Percentiles rank a stretch among this genome's conserved stretches.
Conservation (phyloP, 345 rosid species). For the Kernera saxatilis region DNA sequence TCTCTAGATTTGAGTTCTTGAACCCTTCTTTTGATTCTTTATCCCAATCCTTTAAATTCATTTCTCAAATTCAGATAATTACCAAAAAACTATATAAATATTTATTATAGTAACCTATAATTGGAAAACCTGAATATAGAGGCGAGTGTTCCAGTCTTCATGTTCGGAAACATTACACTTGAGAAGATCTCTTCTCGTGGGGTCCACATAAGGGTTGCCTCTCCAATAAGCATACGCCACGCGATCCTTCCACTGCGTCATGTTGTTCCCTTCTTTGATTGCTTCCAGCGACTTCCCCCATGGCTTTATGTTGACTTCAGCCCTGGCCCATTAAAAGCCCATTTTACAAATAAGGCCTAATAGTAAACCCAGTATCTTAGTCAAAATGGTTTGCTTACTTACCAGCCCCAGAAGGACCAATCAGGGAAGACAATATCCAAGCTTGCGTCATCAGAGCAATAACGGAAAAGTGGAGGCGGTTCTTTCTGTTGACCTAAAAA, state of each 20-base stretch:
- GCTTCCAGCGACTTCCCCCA: conserved; percentile 34
- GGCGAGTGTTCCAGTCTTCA: conserved; percentile 37
- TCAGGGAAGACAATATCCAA: conserved; percentile 72
- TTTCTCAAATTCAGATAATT: background rate
- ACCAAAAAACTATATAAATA: too few species aligned
- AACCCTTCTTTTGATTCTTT: conserved; percentile 35
- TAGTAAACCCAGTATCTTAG: background rate
- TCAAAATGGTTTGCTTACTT: background rate
- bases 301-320: conserved; percentile 42
- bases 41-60: conserved; percentile 40
- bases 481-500: conserved; percentile 36
- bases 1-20: conserved; percentile 44
- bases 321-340: conserved; percentile 34
- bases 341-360: background rate
- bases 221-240: conserved; percentile 57
- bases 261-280: conserved; percentile 33
- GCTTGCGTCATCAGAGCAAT: conserved; percentile 45
- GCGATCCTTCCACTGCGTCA: conserved; percentile 40
- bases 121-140: conserved; percentile 26
- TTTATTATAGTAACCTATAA: too few species aligned
- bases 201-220: conserved; percentile 45
- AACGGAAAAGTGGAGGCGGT: conserved; percentile 57
- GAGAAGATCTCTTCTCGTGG: conserved; percentile 35
- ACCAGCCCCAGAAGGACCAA: conserved; percentile 93
- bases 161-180: conserved; percentile 26